phyloP scores from a whole-genome alignment of 257 asterid species.

The Hygrophila difformis region DNA sequence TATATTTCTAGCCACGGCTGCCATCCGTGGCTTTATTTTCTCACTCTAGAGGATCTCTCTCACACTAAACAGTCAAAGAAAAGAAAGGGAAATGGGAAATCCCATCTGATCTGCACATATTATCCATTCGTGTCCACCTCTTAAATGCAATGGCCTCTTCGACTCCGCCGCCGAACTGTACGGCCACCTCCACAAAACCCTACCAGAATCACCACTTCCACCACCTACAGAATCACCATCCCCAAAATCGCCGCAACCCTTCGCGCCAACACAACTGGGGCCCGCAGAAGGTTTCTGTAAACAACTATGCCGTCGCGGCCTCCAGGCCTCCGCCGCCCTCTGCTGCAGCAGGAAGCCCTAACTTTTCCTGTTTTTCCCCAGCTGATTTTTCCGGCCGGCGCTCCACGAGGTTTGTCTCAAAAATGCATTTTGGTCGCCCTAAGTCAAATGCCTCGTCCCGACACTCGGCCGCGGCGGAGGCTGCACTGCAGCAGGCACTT shows the following conservation, averaged over 20 bases:
- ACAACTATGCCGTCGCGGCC: slow-evolving; percentile 27
- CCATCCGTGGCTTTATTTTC: too few relatives aligned
- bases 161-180: slow-evolving; percentile 79
- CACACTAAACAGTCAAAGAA: slow-evolving; percentile 2
- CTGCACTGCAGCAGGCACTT: slow-evolving; percentile 42
- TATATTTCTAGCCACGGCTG: too few relatives aligned
- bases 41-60: too few relatives aligned
- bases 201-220: slow-evolving; percentile 49
- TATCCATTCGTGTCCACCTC: too few relatives aligned
- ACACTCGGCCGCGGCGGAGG: slow-evolving; percentile 69
- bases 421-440: slow-evolving; percentile 82
- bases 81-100: too few relatives aligned
- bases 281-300: slow-evolving; percentile 45
- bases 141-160: slow-evolving; percentile 62
- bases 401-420: slow-evolving; percentile 82
- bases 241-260: slow-evolving; percentile 22
- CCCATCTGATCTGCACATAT: slow-evolving; percentile 18
- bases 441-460: slow-evolving; percentile 45
- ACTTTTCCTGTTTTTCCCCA: slow-evolving; percentile 36
- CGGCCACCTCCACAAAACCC: slow-evolving; percentile 80
- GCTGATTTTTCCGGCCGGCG: slow-evolving; percentile 77
- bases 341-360: slow-evolving; percentile 22
- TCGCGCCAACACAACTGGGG: slow-evolving; percentile 30
- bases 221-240: slow-evolving; percentile 25
- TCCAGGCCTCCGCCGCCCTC: slow-evolving; percentile 26